A percentile compares a stretch with the other conserved stretches of the same genome.
phyloP scores from a whole-genome alignment of 306 rosid species.

The Cicer arietinum region DNA sequence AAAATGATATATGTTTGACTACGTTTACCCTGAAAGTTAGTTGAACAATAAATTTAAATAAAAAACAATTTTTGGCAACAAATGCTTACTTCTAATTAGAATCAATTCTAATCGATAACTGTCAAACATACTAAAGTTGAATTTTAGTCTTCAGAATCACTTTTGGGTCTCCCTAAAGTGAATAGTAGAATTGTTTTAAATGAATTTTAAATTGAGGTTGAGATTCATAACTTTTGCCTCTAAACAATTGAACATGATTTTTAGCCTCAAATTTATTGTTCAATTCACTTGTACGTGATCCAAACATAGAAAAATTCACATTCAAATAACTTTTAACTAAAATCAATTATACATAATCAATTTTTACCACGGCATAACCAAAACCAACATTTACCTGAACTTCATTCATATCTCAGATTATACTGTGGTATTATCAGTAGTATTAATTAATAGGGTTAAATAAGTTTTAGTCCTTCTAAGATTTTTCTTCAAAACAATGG shows the following conservation, averaged over 20 bases:
- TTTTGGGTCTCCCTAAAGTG: too few relatives aligned
- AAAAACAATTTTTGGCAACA: too few relatives aligned
- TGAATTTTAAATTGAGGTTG: neutral
- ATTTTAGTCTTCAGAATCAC: too few relatives aligned
- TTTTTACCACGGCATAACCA: neutral
- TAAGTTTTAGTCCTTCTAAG: too few relatives aligned
- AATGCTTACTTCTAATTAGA: too few relatives aligned
- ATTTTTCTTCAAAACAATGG: too few relatives aligned
- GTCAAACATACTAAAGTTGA: too few relatives aligned
- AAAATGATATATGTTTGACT: too few relatives aligned
- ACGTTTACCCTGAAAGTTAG: too few relatives aligned
- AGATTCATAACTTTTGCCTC: neutral
- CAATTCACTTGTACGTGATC: neutral
- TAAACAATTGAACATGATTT: neutral
- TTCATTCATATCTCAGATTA: neutral
- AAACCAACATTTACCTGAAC: neutral
- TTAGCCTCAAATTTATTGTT: neutral
- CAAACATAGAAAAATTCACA: neutral
- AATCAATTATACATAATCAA: neutral
- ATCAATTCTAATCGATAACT: too few relatives aligned
- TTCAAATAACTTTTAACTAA: neutral
- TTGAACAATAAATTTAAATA: too few relatives aligned
- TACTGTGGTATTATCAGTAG: neutral
- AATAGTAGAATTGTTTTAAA: neutral
- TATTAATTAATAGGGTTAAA: too few relatives aligned